These are phyloP conservation scores for Aspergillus pseudotamarii DNA, from an alignment of 2,329 filamentous ascomycete species.

Conservation along the genomic window DNA sequence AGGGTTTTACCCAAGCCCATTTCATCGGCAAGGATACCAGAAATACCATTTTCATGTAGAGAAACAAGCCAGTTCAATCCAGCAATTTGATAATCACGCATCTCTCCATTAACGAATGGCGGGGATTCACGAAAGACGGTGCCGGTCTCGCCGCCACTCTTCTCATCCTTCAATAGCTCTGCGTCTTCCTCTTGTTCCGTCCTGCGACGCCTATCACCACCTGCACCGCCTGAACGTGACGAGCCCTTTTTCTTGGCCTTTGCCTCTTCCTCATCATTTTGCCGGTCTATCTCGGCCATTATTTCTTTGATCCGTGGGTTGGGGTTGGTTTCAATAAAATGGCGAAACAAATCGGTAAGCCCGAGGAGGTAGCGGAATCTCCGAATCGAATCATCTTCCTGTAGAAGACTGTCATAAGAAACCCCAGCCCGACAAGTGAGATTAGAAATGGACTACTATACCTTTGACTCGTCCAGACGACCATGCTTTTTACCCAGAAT, in stretches of 20 bases:
- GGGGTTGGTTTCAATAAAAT: slow-evolving; percentile 97
- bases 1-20: slow-evolving; percentile 98
- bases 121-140: slow-evolving; percentile 94
- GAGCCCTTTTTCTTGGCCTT: slow-evolving; percentile 75
- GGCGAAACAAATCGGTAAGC: slow-evolving; percentile 93
- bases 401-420: slow-evolving; percentile 18
- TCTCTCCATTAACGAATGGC: slow-evolving; percentile 79
- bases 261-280: slow-evolving; percentile 73
- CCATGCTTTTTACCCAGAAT: slow-evolving; percentile 96
- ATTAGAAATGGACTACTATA: slow-evolving; percentile 43
- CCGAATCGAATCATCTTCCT: slow-evolving; percentile 94
- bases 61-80: slow-evolving; percentile 98
- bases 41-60: slow-evolving; percentile 97
- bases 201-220: slow-evolving; percentile 74
- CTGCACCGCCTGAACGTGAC: slow-evolving; percentile 81
- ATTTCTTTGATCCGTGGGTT: slow-evolving; percentile 93
- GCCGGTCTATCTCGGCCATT: slow-evolving; percentile 90
- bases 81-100: slow-evolving; percentile 96
- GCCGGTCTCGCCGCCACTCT: slow-evolving; percentile 79
- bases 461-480: slow-evolving; percentile 87
- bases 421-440: not conserved
- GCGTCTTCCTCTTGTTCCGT: slow-evolving; percentile 98
- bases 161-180: slow-evolving; percentile 82
- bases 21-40: slow-evolving; percentile 94
- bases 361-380: slow-evolving; percentile 94